These are phyloP conservation scores for Tolypocladium album DNA, from an alignment of 2,329 filamentous ascomycete genomes.

Conservation along the genomic window DNA sequence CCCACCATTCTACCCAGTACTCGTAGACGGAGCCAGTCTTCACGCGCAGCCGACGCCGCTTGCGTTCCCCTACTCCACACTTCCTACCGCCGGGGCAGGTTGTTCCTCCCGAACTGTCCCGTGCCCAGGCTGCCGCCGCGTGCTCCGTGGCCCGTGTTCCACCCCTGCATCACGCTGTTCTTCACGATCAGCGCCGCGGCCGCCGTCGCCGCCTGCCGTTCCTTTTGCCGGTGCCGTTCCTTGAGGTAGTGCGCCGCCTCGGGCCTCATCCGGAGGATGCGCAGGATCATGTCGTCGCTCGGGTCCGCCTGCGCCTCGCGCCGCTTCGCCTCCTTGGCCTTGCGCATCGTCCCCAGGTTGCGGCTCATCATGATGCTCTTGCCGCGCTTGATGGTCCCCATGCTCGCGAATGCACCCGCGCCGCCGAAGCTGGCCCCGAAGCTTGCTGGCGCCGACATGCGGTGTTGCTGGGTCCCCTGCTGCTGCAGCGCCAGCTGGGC, in stretches of 20 bases:
- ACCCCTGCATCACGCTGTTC: constrained; percentile 64
- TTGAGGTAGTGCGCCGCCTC: constrained; percentile 82
- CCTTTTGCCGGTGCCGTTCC: constrained; percentile 86
- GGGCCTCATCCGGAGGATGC: constrained; percentile 88
- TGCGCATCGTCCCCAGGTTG: constrained; percentile 91
- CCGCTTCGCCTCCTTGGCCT: constrained; percentile 90
- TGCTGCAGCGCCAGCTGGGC: constrained; percentile 56
- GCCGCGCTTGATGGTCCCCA: constrained; percentile 54
- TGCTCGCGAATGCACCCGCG: constrained; percentile 45
- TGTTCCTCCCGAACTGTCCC: constrained; percentile 33
- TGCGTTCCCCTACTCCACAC: not conserved
- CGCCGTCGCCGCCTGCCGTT: constrained; percentile 78
- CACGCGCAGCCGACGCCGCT: not conserved
- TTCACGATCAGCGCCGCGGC: constrained; percentile 91
- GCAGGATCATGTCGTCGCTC: constrained; percentile 94
- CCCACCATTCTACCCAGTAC: not conserved
- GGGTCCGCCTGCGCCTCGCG: constrained; percentile 94
- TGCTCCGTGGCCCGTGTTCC: constrained; percentile 28
- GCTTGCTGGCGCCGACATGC: constrained; percentile 55
- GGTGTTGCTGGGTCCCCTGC: constrained; percentile 41
- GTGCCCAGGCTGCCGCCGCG: constrained; percentile 8
- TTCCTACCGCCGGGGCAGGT: constrained; percentile 34
- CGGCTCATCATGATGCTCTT: constrained; percentile 88
- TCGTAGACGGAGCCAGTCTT: not conserved
- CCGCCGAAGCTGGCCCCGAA: constrained; percentile 23